phyloP scores from a whole-genome alignment of 163 green algal genomes.

The Chlamydomonas reinhardtii region DNA sequence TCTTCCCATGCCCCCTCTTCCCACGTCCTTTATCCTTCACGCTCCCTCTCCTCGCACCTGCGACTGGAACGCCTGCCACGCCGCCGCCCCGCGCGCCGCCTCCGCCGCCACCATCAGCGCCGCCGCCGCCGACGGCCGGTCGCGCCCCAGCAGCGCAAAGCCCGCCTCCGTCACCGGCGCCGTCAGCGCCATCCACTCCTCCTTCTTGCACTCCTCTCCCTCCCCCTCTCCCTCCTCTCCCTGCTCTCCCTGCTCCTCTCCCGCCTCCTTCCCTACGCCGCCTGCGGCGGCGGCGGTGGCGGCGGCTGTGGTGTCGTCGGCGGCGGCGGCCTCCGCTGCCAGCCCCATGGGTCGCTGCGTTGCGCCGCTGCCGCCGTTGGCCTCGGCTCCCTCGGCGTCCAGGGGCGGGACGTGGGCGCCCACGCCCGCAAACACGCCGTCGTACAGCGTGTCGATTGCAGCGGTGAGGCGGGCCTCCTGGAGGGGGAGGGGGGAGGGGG shows the following conservation, averaged over 20 bases:
- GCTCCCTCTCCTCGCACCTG: slow-evolving; percentile 32
- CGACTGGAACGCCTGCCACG: slow-evolving; percentile 79
- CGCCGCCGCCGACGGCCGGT: slow-evolving; percentile 47
- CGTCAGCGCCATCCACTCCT: too few relatives aligned
- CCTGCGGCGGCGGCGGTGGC: neutral
- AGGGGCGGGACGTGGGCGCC: neutral
- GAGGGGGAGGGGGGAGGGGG: too few relatives aligned
- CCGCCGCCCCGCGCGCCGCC: slow-evolving; percentile 51
- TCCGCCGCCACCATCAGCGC: slow-evolving; percentile 76
- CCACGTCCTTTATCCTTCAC: too few relatives aligned
- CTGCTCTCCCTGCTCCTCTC: neutral
- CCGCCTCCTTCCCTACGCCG: neutral
- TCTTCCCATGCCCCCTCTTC: too few relatives aligned
- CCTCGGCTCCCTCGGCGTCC: neutral
- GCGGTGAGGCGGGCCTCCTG: slow-evolving; percentile 31
- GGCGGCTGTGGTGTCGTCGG: neutral
- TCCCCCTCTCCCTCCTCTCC: slow-evolving; percentile 9
- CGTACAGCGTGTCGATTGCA: slow-evolving; percentile 25
- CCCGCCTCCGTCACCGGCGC: slow-evolving; percentile 54
- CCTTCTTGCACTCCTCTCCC: neutral
- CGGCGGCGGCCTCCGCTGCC: neutral
- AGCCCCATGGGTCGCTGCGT: neutral
- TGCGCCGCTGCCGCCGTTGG: neutral
- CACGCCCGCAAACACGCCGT: neutral
- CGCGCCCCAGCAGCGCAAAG: slow-evolving; percentile 67